phyloP scores from a whole-genome alignment of 2,329 filamentous ascomycete species.

The Aspergillus sojae region DNA sequence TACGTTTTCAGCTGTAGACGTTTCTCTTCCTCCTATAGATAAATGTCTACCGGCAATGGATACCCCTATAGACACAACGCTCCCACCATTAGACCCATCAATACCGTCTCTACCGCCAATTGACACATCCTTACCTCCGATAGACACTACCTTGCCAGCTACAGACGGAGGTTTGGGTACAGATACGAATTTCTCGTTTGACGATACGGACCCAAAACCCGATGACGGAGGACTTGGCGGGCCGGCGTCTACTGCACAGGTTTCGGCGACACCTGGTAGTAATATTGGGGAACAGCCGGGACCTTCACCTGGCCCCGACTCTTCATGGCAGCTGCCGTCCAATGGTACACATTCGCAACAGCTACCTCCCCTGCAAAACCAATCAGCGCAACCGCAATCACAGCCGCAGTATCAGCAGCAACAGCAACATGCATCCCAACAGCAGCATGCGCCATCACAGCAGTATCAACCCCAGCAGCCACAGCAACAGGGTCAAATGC shows the following conservation, averaged over 20 bases:
- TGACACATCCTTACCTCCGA: slow-evolving; percentile 32
- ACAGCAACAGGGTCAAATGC: slow-evolving; percentile 43
- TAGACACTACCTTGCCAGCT: slow-evolving; percentile 28
- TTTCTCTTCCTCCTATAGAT: slow-evolving; percentile 29
- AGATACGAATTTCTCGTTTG: slow-evolving; percentile 17
- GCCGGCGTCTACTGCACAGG: slow-evolving; percentile 6
- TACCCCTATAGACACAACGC: slow-evolving; percentile 27
- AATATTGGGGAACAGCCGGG: slow-evolving; percentile 25
- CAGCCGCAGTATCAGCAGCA: slow-evolving; percentile 19
- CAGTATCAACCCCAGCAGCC: slow-evolving; percentile 18
- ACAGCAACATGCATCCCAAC: slow-evolving; percentile 14
- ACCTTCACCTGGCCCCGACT: slow-evolving; percentile 40
- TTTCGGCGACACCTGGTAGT: slow-evolving; percentile 20
- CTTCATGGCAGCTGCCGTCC: slow-evolving; percentile 49
- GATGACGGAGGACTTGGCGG: slow-evolving; percentile 11
- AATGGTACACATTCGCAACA: slow-evolving; percentile 37
- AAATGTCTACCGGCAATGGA: slow-evolving; percentile 30
- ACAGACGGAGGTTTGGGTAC: slow-evolving; percentile 16
- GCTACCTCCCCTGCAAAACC: slow-evolving; percentile 32
- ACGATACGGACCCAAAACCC: slow-evolving; percentile 23
- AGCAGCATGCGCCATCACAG: slow-evolving; percentile 7
- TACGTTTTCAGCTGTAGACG: slow-evolving; percentile 16
- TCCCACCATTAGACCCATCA: slow-evolving; percentile 32
- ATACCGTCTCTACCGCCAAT: slow-evolving; percentile 32
- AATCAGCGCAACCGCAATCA: slow-evolving; percentile 19